Evolutionary conservation across 768 basidiomycete species (phyloP), one percentile per base, ranked within the genome.

Genomic region (Pholiota microspora): DNA sequence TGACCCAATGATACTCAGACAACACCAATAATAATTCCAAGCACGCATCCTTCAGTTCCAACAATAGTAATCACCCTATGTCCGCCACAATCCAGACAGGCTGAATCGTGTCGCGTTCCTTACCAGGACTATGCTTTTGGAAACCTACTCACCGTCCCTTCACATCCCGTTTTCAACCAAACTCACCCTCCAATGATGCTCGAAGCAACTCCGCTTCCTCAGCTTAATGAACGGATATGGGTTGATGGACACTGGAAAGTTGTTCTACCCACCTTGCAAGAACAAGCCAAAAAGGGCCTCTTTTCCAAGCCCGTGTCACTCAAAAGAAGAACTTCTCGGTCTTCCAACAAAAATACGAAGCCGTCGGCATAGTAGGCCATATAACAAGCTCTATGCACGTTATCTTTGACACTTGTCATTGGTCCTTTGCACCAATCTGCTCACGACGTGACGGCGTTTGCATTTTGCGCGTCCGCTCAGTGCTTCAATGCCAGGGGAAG

Each of bases 81-180:
- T 62, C 66, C 70, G 3, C 54, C 70, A 1, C 70, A 74, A 29
- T 59, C 71, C 5, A 73, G 63, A 34, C 75, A 77, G 29, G 16
- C 16, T 9, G 13, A 0, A 54, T 67, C 77, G 1, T 77, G 71
- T 57, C 77, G 73, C 55, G 73, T 82, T 16, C 83, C 84, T 9
- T 72, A 72, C 58, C 84, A 86, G 65, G 77, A 85, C 61, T 69
- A 75, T 12, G 78, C 74, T 3, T 84, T 82, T 61, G 78, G 80
- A 31, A 67, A 70, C 45, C 71, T 70, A 27, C 75, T 84, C 21
- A 75, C 77, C 1, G 77, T 85, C 13, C 83, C 82, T 4, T 68
- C 66, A 34, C 71, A 80, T 58, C 71, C 74, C 2, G 70, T 69
- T 23, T 73, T 77, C 56, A 84, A 84, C 64, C 51, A 56, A 40